phyloP scores from a whole-genome alignment of 192 early-diverging fungal genomes.

The Gryganskiella cystojenkinii region DNA sequence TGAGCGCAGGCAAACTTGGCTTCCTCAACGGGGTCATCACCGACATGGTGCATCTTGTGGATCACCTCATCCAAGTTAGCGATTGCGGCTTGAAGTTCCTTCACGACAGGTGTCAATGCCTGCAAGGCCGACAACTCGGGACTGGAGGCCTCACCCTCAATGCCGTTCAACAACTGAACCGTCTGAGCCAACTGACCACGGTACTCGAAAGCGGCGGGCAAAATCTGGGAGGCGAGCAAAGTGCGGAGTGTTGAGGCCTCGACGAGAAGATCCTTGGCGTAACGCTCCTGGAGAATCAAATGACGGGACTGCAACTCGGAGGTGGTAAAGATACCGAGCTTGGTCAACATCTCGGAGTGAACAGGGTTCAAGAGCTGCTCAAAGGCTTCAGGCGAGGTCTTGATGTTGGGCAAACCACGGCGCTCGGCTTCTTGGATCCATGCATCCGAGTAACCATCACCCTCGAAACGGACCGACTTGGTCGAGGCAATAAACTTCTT shows the following conservation, averaged over 20 bases:
- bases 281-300: constrained; percentile 97
- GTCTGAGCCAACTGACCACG: constrained; percentile 88
- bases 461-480: constrained; percentile 95
- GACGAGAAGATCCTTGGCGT: constrained; percentile 95
- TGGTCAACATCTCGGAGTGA: constrained; percentile 84
- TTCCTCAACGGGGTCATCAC: constrained; percentile 67
- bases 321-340: constrained; percentile 85
- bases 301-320: constrained; percentile 92
- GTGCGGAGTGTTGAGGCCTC: constrained; percentile 90
- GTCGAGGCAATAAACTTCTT: constrained; percentile 83
- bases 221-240: constrained; percentile 85
- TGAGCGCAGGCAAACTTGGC: constrained; percentile 70
- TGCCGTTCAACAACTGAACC: constrained; percentile 72
- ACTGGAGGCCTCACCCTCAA: constrained; percentile 52
- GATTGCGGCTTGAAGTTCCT: constrained; percentile 64
- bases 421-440: constrained; percentile 94
- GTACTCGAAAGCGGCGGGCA: constrained; percentile 91
- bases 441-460: constrained; percentile 96
- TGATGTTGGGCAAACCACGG: constrained; percentile 98
- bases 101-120: constrained; percentile 71
- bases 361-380: constrained; percentile 77
- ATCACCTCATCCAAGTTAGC: constrained; percentile 67
- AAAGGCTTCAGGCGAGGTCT: constrained; percentile 90
- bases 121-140: constrained; percentile 80
- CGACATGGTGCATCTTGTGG: constrained; percentile 64